Conservation (phyloP, 2,329 filamentous ascomycete species). For the Pseudogymnoascus sp. region DNA sequence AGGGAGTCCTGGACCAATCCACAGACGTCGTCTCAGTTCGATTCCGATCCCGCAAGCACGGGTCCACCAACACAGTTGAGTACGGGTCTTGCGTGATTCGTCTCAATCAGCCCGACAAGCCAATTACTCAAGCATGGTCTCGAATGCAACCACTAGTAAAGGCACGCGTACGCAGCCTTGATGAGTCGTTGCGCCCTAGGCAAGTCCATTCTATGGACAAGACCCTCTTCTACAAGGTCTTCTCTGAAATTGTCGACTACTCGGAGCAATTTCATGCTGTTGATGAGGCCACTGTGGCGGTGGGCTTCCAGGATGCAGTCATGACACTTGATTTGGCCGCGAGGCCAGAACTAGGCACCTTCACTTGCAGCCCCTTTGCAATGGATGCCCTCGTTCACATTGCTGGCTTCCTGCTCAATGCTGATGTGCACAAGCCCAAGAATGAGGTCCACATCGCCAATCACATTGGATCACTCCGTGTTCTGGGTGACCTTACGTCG, state of each 20-base stretch:
- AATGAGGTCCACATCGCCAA: slow-evolving; percentile 53
- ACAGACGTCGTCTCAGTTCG: neutral
- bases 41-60: neutral
- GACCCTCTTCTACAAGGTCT: slow-evolving; percentile 25
- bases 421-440: slow-evolving; percentile 45
- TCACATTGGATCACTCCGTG: slow-evolving; percentile 47
- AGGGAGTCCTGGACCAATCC: neutral
- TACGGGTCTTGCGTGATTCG: neutral
- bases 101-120: neutral
- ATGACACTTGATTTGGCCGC: neutral
- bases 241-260: slow-evolving; percentile 25
- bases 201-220: neutral
- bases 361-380: slow-evolving; percentile 49
- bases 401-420: slow-evolving; percentile 51
- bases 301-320: neutral
- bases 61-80: neutral
- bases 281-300: slow-evolving; percentile 23
- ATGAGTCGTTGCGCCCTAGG: neutral
- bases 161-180: neutral
- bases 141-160: neutral
- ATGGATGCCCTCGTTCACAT: slow-evolving; percentile 51
- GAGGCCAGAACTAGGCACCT: slow-evolving; percentile 32
- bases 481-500: neutral
- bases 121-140: neutral
- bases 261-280: slow-evolving; percentile 23